Evolutionary conservation across 2,329 filamentous ascomycete genomes (phyloP), one percentile per base, ranked within the genome.

Genomic region (Verruconis gallopava): DNA sequence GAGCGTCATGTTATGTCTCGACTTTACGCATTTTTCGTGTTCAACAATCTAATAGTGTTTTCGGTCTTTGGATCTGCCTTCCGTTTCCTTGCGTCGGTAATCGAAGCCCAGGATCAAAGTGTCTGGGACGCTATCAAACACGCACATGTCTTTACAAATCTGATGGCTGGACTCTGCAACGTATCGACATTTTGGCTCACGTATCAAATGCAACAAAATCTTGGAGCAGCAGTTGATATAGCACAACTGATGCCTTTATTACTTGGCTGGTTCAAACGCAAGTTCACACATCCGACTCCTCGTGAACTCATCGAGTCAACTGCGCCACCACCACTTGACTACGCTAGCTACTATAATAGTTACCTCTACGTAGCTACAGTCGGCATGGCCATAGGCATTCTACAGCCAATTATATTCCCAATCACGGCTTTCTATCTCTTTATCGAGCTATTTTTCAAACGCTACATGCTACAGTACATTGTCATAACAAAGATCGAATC

Each of bases 401-500:
- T 96, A 41, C 89, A 96, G 60, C 91, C 91, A 0, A 70, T 96
- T 19, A 81, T 91, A 1, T 70, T 98, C 5, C 77, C 84, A 0
- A 82, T 93, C 32, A 85, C 84, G 1, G 86, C 86, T 2, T 63
- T 95, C 21, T 96, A 95, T 68, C 96, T 96, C 58, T 66, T 68
- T 40, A 68, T 98, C 39, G 91, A 98, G 58, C 79, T 79, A 3
- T 85, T 81, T 62, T 69, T 96, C 56, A 95, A 94, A 72, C 96
- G 96, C 64, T 98, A 98, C 55, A 68, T 36, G n/a, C 21, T 19
- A 21, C 37, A 36, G 28, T 69, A 98, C 61, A 81, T 95, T 49
- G 95, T 95, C 55, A 75, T 93, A 49, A 98, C 91, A 35, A 98
- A 96, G 67, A 94, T 81, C 20, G 91, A 98, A 57, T 95, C 86